phyloP scores from a whole-genome alignment of 129 eudicot species.

The Calendula officinalis region DNA sequence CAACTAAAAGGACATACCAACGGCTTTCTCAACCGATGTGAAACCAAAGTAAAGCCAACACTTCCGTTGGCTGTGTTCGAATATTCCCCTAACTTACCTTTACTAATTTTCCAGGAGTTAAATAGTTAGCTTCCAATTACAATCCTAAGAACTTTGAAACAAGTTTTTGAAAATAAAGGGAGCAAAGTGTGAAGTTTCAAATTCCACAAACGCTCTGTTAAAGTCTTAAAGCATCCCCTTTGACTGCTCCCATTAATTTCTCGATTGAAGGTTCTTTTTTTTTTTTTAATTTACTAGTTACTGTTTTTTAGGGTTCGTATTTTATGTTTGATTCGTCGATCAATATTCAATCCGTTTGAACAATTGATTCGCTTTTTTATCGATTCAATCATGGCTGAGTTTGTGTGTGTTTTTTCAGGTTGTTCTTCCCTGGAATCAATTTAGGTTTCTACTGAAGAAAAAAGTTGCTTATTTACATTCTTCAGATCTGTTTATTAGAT shows the following conservation, averaged over 20 bases:
- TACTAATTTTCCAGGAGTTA: too few relatives aligned
- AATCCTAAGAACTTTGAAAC: too few relatives aligned
- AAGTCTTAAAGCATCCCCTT: conserved; percentile 11
- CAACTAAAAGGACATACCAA: too few relatives aligned
- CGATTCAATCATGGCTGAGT: background rate
- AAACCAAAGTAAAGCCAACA: too few relatives aligned
- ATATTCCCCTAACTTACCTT: too few relatives aligned
- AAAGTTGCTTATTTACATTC: background rate
- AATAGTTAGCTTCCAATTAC: too few relatives aligned
- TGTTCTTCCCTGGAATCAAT: background rate
- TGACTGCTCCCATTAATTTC: conserved; percentile 6
- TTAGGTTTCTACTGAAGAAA: background rate
- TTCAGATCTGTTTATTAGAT: conserved; percentile 19
- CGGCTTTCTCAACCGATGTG: too few relatives aligned
- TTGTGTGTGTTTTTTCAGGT: background rate
- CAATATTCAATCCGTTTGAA: background rate
- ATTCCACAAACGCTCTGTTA: conserved; percentile 18
- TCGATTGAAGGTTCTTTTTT: conserved; percentile 12
- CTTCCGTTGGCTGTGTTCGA: too few relatives aligned
- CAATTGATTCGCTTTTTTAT: background rate
- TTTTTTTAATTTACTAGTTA: background rate
- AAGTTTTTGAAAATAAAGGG: too few relatives aligned
- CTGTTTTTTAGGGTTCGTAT: conserved; percentile 15
- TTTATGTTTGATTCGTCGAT: background rate
- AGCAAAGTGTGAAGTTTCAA: background rate